Evolutionary conservation across 306 rosid species (phyloP), one percentile per base, ranked within the genome.

Genomic region (Quercus engelmannii): DNA sequence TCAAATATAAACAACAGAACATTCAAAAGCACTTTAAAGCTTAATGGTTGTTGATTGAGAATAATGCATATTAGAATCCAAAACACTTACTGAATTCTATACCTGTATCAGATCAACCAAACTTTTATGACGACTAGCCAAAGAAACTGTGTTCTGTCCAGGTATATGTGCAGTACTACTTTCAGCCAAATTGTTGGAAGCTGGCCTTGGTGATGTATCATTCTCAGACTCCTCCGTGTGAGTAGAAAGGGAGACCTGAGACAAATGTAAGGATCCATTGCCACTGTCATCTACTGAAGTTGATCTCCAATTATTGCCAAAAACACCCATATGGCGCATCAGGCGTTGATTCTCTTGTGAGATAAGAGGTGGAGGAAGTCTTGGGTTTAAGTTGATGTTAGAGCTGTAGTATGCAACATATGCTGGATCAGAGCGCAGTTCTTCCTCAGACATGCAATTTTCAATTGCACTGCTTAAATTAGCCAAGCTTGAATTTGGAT

Each of bases 91-190:
- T 55, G 49, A 57, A 74, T 79, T 17, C 72, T 38, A 41, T 86
- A 87, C 95, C 95, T 89, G 95, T 79, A 91, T 91, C 63, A 69
- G 83, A 79, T 87, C 95, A 69, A 89, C 84, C 86, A 84, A 64
- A 84, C 96, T 87, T 81, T 86, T 86, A 51, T 75, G 90, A 72
- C 55, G 82, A 61, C 82, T 86, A 51, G 85, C 80, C 25, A 70
- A 65, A 71, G 75, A 79, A 75, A 65, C 59, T 15, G 69, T 78
- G 46, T 76, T 61, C 76, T 86, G 79, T 62, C 74, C 86, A 51
- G 73, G 75, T 51, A 72, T 28, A 59, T 43, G 73, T 38, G 83
- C 55, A 63, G 30, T 68, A 38, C 69, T 67, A 25, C 64, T 57
- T 79, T 80, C 85, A 51, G 52, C 43, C 81, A 85, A 49, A 57